Evolutionary conservation across 2,329 filamentous ascomycete species (phyloP), one percentile per base, ranked within the genome.

Genomic region (Xylariales sp.): DNA sequence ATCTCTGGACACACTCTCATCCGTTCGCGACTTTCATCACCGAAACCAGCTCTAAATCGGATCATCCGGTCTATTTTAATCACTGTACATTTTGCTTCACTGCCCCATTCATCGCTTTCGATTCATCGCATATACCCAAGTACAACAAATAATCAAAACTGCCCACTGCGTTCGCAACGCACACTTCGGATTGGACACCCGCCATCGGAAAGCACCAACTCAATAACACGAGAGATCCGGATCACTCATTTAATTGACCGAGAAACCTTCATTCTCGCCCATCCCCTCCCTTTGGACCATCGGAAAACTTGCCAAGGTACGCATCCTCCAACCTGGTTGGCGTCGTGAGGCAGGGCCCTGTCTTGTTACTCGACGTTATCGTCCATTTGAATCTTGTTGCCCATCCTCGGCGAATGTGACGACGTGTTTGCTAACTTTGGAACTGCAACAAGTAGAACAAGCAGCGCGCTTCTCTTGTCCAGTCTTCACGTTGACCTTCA

Each of bases 61-160:
- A 15, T 31, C 25, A 40, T 37, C 37, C 31, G 28, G 14, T 21
- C 15, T 20, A 42, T 56, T 57, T 62, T 64, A 59, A 63, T 65
- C 54, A 41, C 37, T 53, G 49, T 53, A 56, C 52, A 60, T 51
- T 59, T 52, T 59, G 52, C 45, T 48, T 50, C 36, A 27, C 30
- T 18, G 37, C 40, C 28, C 32, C 40, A 34, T 43, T 51, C 47
- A 40, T 51, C 47, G 21, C 38, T 40, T 48, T 51, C 47, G 38
- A 45, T 50, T 54, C 50, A 49, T 50, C 46, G 47, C 51, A 47
- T 51, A 50, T 51, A 42, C 42, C 40, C 28, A 43, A 48, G 47
- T 49, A 35, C 44, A 37, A 28, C 24, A 20, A 35, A 29, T 24
- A 37, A 28, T n/a, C n/a, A n/a, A n/a, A n/a, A n/a, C n/a, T n/a